phyloP scores from a whole-genome alignment of 1,284 basidiomycete species.

The Moniliella sp. region DNA sequence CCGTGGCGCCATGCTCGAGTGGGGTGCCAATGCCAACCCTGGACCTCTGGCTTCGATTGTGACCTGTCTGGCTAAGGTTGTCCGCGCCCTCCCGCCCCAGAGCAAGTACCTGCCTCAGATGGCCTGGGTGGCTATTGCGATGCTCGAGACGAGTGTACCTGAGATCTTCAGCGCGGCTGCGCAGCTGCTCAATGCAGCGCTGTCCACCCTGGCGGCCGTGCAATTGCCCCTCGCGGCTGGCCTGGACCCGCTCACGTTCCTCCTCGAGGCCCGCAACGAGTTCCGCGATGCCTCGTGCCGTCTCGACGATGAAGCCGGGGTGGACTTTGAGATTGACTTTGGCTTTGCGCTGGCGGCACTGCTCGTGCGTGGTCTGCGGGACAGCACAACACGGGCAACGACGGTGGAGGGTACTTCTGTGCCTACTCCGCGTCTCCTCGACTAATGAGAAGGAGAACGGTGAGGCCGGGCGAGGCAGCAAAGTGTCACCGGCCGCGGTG shows the following conservation, averaged over 20 bases:
- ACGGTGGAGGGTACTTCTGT: conserved; percentile 15
- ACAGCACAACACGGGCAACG: conserved; percentile 12
- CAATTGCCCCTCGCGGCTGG: conserved; percentile 10
- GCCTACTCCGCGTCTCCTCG: conserved; percentile 11
- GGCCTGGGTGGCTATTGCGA: conserved; percentile 25
- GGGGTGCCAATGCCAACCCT: conserved; percentile 17
- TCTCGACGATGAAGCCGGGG: conserved; percentile 22
- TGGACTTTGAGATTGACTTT: conserved; percentile 30
- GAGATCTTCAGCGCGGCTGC: conserved; percentile 22
- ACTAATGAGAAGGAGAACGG: conserved; percentile 11
- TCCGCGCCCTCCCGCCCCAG: conserved; percentile 18
- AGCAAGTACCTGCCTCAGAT: conserved; percentile 25
- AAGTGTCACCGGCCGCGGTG: conserved; percentile 13
- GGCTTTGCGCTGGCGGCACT: conserved; percentile 22
- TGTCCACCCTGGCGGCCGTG: conserved; percentile 13
- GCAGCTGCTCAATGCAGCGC: conserved; percentile 16
- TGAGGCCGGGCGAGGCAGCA: conserved; percentile 6
- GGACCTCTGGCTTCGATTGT: conserved; percentile 29
- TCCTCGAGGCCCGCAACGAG: conserved; percentile 19
- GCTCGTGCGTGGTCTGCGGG: conserved; percentile 21
- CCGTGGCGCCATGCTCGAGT: conserved; percentile 22
- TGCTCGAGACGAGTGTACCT: conserved; percentile 23
- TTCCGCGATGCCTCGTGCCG: conserved; percentile 19
- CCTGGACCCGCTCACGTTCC: conserved; percentile 11
- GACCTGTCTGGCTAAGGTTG: conserved; percentile 23